phyloP scores from a whole-genome alignment of 1,139 yeast species.

The Kodamaea arcana region DNA sequence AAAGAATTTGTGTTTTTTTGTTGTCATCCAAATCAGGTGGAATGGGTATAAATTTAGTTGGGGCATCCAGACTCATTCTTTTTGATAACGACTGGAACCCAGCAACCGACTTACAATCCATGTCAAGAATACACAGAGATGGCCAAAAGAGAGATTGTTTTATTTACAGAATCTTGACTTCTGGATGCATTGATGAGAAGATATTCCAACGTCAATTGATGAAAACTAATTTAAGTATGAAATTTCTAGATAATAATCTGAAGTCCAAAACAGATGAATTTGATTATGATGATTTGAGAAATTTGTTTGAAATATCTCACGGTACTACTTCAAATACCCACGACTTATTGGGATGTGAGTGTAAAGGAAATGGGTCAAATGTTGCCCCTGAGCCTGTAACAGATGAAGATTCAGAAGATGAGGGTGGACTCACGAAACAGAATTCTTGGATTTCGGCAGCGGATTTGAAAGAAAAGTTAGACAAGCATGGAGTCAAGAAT shows the following conservation, averaged over 20 bases:
- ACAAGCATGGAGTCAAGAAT: constrained; percentile 25
- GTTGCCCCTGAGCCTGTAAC: constrained; percentile 1
- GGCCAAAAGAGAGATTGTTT: constrained; percentile 80
- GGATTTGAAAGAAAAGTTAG: constrained; percentile 34
- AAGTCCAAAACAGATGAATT: constrained; percentile 42
- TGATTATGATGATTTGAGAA: constrained; percentile 62
- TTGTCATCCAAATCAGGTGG: constrained; percentile 95
- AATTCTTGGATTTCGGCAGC: constrained; percentile 51
- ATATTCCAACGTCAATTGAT: constrained; percentile 90
- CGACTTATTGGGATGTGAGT: constrained; percentile 71
- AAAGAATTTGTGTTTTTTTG: constrained; percentile 58
- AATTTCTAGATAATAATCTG: constrained; percentile 58
- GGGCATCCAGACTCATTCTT: constrained; percentile 80
- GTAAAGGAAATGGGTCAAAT: constrained; percentile 47
- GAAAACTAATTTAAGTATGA: constrained; percentile 76
- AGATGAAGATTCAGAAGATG: constrained; percentile 15
- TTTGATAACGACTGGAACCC: constrained; percentile 97
- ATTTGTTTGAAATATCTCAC: constrained; percentile 60
- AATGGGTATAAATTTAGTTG: constrained; percentile 82
- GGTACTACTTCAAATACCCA: constrained; percentile 71
- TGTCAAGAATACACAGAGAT: constrained; percentile 93
- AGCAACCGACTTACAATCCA: constrained; percentile 85
- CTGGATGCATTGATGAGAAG: constrained; percentile 93
- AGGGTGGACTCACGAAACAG: constrained; percentile 9
- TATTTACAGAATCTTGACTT: constrained; percentile 76